phyloP scores from a whole-genome alignment of 1,284 basidiomycete genomes.

The Trametes polyzona region DNA sequence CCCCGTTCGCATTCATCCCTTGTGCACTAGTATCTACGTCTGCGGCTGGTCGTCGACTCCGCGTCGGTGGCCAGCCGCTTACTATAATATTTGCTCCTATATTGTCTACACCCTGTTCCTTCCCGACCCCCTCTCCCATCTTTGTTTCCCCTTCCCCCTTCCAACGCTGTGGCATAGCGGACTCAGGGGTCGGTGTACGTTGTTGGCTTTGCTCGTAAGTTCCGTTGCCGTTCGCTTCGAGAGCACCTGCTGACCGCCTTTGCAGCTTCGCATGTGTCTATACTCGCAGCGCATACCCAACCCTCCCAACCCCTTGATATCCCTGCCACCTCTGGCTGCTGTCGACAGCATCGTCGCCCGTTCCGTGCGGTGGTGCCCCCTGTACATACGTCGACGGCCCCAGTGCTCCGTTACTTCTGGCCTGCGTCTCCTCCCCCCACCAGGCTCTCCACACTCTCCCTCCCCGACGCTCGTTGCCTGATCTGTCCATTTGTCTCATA shows the following conservation, averaged over 20 bases:
- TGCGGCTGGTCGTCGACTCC: slow-evolving; percentile 17
- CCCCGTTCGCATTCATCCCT: slow-evolving; percentile 18
- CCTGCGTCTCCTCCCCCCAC: neutral
- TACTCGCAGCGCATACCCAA: slow-evolving; percentile 30
- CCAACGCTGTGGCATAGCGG: slow-evolving; percentile 19
- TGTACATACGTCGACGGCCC: slow-evolving; percentile 23
- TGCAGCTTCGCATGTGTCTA: slow-evolving; percentile 23
- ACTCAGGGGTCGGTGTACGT: slow-evolving; percentile 28
- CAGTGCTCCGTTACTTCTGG: slow-evolving; percentile 5
- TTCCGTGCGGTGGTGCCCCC: neutral
- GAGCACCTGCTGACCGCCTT: neutral
- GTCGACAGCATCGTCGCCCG: neutral
- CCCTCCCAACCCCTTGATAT: slow-evolving; percentile 11
- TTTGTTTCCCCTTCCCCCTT: neutral
- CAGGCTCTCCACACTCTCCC: slow-evolving; percentile 21
- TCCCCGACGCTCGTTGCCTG: slow-evolving; percentile 28
- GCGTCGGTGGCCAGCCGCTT: slow-evolving; percentile 19
- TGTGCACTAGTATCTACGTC: slow-evolving; percentile 35
- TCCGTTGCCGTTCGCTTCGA: neutral
- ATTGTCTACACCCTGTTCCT: slow-evolving; percentile 16
- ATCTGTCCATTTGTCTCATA: slow-evolving; percentile 26
- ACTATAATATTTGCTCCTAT: slow-evolving; percentile 29
- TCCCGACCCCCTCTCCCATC: slow-evolving; percentile 3
- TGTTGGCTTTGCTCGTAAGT: slow-evolving; percentile 34
- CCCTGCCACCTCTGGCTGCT: slow-evolving; percentile 4